phyloP scores from a whole-genome alignment of 768 basidiomycete genomes.

The Trametes maxima region DNA sequence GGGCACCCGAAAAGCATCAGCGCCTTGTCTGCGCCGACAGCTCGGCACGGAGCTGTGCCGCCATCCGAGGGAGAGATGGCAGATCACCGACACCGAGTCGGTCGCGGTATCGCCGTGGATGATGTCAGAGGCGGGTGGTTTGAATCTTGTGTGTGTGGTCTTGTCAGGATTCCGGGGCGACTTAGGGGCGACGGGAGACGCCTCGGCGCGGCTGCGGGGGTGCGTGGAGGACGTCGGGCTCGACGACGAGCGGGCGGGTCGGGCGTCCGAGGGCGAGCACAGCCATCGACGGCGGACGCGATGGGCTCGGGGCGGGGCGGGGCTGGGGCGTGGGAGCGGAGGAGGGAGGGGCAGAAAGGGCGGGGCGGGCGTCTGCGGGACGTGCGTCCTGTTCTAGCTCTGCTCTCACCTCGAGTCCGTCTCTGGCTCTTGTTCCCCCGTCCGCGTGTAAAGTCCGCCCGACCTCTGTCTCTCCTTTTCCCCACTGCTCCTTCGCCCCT shows the following conservation, averaged over 20 bases:
- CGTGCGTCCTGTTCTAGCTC: neutral
- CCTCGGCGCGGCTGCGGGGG: neutral
- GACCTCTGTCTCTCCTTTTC: constrained; percentile 22
- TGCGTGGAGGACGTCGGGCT: neutral
- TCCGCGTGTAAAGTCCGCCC: constrained; percentile 7
- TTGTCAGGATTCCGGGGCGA: neutral
- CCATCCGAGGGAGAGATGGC: no score
- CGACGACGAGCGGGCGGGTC: neutral
- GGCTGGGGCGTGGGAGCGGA: neutral
- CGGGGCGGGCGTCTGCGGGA: neutral
- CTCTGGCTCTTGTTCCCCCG: neutral
- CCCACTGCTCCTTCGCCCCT: neutral
- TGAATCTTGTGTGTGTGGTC: neutral
- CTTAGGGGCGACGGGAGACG: neutral
- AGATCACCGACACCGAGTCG: neutral
- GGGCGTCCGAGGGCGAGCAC: neutral
- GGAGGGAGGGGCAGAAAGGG: constrained; percentile 5
- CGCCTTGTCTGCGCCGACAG: no score
- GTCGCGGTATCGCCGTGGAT: constrained; percentile 18
- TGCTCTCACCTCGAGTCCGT: neutral
- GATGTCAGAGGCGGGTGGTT: neutral
- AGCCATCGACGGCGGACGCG: neutral
- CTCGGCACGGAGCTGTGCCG: no score
- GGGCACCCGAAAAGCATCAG: no score
- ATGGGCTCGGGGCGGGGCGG: neutral